Conservation (phyloP, 495 filamentous ascomycete species). For the Xylaria grammica region DNA sequence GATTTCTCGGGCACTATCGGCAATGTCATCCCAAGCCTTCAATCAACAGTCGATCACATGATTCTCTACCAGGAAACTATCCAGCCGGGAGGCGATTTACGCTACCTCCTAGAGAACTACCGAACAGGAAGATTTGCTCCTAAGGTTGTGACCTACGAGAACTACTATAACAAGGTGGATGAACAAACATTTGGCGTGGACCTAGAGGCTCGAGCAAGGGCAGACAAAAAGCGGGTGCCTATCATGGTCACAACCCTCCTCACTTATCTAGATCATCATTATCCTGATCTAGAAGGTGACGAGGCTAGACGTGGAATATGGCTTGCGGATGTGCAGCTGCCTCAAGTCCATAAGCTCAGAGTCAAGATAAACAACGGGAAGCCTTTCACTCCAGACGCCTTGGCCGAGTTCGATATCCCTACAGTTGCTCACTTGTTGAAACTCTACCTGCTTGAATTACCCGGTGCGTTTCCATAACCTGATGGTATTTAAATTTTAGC, state of each 20-base stretch:
- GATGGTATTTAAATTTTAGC: conserved; percentile 16
- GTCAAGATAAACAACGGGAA: conserved; percentile 87
- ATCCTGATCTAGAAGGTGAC: conserved; percentile 96
- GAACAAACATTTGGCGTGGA: conserved; percentile 98
- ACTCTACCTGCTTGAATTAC: conserved; percentile 93
- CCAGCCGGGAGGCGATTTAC: conserved; percentile 86
- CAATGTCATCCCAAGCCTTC: conserved; percentile 95
- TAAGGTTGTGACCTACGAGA: conserved; percentile 93
- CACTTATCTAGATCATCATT: conserved; percentile 93
- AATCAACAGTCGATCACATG: conserved; percentile 96
- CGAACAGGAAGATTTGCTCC: conserved; percentile 91
- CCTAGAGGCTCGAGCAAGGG: conserved; percentile 88
- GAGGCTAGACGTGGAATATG: conserved; percentile 91
- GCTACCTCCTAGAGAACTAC: conserved; percentile 98
- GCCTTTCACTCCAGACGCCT: conserved; percentile 71
- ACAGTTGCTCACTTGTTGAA: conserved; percentile 93
- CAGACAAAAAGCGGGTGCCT: conserved; percentile 93
- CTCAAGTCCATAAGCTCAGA: conserved; percentile 84
- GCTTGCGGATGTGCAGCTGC: conserved; percentile 88
- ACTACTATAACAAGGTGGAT: conserved; percentile 98
- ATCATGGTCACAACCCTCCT: conserved; percentile 90
- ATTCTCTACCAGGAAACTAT: conserved; percentile 99
- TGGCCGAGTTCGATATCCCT: conserved; percentile 88
- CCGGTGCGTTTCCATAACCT: conserved; percentile 62
- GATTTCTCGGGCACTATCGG: conserved; percentile 98